A percentile compares a stretch with the other conserved stretches of the same genome.
Evolutionary conservation across 306 rosid genomes (phyloP).

Genomic region (Rubus parviflorus): DNA sequence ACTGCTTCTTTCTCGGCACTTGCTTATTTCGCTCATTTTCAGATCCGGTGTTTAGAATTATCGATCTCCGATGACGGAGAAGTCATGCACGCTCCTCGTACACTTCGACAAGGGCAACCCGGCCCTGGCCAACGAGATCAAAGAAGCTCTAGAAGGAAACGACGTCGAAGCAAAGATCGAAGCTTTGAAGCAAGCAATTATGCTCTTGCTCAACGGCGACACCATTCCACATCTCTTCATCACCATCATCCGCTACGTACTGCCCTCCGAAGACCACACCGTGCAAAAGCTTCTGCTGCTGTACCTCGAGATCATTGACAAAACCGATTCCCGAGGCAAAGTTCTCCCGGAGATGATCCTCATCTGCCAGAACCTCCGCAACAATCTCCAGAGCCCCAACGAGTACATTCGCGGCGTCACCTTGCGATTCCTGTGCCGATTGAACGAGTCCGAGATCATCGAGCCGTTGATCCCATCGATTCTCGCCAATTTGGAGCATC

Average conservation of each 20-base stretch:
- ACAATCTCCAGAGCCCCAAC: conserved; percentile 80
- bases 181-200: conserved; percentile 78
- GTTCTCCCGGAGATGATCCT: conserved; percentile 93
- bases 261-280: conserved; percentile 94
- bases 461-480: conserved; percentile 90
- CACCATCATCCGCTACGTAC: conserved; percentile 84
- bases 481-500: conserved; percentile 73
- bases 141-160: conserved; percentile 77
- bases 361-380: conserved; percentile 90
- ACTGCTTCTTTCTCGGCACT: no score
- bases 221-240: conserved; percentile 86
- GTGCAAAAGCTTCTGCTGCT: conserved; percentile 92
- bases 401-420: conserved; percentile 98
- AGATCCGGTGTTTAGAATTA: conserved; percentile 6
- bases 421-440: conserved; percentile 81
- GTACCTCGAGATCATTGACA: conserved; percentile 87
- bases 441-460: conserved; percentile 78
- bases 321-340: conserved; percentile 81
- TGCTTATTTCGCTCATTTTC: neutral
- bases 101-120: conserved; percentile 94
- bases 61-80: conserved; percentile 51
- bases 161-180: conserved; percentile 68
- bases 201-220: conserved; percentile 88
- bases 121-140: conserved; percentile 86
- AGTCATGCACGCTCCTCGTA: conserved; percentile 78